phyloP scores from a whole-genome alignment of 306 rosid species.

The Prunus padus region DNA sequence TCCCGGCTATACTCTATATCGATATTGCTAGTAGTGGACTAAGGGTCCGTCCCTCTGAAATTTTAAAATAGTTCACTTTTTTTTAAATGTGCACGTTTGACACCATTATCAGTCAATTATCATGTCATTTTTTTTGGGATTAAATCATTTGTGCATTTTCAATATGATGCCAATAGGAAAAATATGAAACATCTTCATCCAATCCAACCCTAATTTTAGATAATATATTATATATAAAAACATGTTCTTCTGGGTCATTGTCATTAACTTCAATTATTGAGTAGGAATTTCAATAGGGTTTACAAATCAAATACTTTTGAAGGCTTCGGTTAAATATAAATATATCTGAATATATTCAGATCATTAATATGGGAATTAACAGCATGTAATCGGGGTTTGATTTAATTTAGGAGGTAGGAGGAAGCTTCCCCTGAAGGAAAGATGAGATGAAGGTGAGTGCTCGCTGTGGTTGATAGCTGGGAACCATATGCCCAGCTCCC shows the following conservation, averaged over 20 bases:
- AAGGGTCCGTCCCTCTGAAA: no score
- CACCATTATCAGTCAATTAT: no score
- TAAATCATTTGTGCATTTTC: no score
- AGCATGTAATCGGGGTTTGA: not conserved
- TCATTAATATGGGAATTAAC: not conserved
- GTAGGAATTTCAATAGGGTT: not conserved
- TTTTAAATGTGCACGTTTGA: no score
- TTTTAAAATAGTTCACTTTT: no score
- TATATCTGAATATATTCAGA: not conserved
- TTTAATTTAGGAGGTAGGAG: conserved; percentile 27
- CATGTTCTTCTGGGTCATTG: not conserved
- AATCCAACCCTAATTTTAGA: not conserved
- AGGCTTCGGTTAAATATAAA: no score
- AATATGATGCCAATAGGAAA: no score
- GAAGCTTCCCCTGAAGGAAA: conserved; percentile 39
- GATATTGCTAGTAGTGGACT: no score
- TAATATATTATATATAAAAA: not conserved
- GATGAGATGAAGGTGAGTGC: conserved; percentile 55
- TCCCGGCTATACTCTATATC: no score
- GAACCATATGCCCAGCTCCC: conserved; percentile 72
- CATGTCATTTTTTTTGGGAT: no score
- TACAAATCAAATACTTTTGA: not conserved
- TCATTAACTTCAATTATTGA: not conserved
- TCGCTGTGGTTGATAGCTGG: conserved; percentile 53
- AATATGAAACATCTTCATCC: not conserved